Conservation (phyloP, 495 filamentous ascomycete species). For the Aspergillus sclerotioniger region DNA sequence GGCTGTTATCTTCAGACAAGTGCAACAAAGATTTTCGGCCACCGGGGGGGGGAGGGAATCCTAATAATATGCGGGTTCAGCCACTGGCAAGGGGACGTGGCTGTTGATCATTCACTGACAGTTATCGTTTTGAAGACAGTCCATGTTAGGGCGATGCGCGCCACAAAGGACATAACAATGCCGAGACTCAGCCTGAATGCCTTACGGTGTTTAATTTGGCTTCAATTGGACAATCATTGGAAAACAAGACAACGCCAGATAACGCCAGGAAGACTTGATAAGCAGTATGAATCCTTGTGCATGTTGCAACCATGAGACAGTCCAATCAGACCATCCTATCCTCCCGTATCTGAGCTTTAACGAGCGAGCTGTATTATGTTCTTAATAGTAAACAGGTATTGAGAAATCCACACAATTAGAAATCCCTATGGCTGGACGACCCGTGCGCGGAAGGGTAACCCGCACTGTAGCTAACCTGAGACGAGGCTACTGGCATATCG, state of each 20-base stretch:
- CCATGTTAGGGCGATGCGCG: too few relatives aligned
- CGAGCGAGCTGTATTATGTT: background rate
- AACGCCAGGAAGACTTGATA: background rate
- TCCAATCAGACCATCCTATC: background rate
- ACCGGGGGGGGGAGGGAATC: too few relatives aligned
- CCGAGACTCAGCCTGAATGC: background rate
- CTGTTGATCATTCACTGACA: too few relatives aligned
- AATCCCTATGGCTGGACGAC: constrained; percentile 28
- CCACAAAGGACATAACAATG: background rate
- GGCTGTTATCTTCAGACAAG: too few relatives aligned
- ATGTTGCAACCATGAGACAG: background rate
- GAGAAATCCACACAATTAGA: constrained; percentile 9
- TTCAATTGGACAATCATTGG: background rate
- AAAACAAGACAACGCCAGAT: background rate
- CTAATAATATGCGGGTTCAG: too few relatives aligned
- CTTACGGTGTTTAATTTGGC: background rate
- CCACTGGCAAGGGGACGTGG: too few relatives aligned
- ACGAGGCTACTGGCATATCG: constrained; percentile 33
- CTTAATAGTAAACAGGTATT: background rate
- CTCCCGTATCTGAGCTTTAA: background rate
- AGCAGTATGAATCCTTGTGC: background rate
- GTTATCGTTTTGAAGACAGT: too few relatives aligned
- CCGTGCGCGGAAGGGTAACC: constrained; percentile 35
- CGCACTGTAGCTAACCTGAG: constrained; percentile 33
- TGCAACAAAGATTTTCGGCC: too few relatives aligned